Evolutionary conservation across 2,329 filamentous ascomycete species (phyloP).

Genomic region (Trichoderma endophyticum): DNA sequence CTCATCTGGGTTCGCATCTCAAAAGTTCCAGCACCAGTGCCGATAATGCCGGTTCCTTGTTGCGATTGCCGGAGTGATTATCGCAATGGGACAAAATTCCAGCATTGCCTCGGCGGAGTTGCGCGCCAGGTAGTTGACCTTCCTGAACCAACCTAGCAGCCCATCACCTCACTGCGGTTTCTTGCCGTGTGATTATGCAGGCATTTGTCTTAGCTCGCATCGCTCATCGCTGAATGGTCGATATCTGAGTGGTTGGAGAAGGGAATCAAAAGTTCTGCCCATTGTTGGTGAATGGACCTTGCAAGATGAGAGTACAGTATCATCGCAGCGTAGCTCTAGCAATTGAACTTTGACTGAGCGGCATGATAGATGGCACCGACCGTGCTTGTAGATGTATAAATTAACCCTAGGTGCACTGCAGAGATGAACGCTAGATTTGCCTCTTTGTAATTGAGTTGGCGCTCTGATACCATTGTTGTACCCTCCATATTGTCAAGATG

Average conservation of each 20-base stretch:
- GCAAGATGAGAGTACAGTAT: not conserved
- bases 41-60: not conserved
- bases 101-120: not conserved
- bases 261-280: not conserved
- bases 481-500: not conserved
- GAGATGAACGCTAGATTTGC: not conserved
- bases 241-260: not conserved
- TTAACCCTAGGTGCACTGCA: not conserved
- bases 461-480: not conserved
- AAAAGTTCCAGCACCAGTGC: constrained; percentile 6
- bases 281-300: not conserved
- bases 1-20: not conserved
- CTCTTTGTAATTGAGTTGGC: not conserved
- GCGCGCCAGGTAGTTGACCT: not conserved
- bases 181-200: not conserved
- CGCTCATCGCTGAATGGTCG: not conserved
- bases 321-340: not conserved
- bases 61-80: not conserved
- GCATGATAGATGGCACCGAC: not conserved
- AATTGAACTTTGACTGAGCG: not conserved
- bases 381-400: not conserved
- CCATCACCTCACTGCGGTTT: not conserved
- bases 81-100: not conserved
- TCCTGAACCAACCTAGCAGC: not conserved
- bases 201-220: not conserved